Base-by-base conservation (phyloP, 1,284 basidiomycete species). In the Cryptococcus sp. region DNA sequence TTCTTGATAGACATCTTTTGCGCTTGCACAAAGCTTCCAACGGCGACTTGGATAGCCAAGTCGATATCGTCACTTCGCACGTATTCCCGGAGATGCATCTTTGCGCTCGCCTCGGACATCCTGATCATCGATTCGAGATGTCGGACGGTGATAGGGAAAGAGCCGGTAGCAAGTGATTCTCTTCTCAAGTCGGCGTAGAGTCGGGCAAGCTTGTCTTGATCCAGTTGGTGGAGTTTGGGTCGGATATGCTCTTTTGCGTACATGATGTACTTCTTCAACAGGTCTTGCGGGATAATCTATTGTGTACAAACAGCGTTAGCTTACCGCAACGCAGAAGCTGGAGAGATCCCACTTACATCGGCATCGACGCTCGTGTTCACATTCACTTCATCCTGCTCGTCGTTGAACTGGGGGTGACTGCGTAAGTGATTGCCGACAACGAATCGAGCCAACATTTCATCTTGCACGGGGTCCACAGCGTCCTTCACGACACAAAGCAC, bases 1-100 rank as follows among this genome's bases (percentile, higher is more conserved):
- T 92, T 95, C 84, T 98, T 98, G 81, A 99, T 93, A 61, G 90
- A 93, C 84, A 94, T 90, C 83, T 99, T 99, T 77, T 99, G 96
- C 19, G 95, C 91, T 67, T 81, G 93, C 57, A 99, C 91, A 77
- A 99, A 99, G 79, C 90, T 93, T 59, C 89, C 88, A 25, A 99
- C 88, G 2, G 92, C 90, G 41, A 97, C 93, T 64, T 92, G 91
- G 67, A 99, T 98, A 2, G 96, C 95, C 53, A 98, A 81, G 76
- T 99, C 94, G 68, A 99, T 94, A 76, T 99, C 96, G 78, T 99
- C 96, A 15, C 87, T 83, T 42, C 96, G 86, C 49, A 99, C 96
- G 72, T 91, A 97, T 78, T 99, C 96, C 51, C 96, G 85, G 63
- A 99, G 81, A 59, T 94, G 89, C 95, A 99, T 99, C 83, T 97